Percentiles rank a stretch among this genome's conserved stretches.
Evolutionary conservation across 768 basidiomycete genomes (phyloP).

Genomic region (Lepiota subincarnata): DNA sequence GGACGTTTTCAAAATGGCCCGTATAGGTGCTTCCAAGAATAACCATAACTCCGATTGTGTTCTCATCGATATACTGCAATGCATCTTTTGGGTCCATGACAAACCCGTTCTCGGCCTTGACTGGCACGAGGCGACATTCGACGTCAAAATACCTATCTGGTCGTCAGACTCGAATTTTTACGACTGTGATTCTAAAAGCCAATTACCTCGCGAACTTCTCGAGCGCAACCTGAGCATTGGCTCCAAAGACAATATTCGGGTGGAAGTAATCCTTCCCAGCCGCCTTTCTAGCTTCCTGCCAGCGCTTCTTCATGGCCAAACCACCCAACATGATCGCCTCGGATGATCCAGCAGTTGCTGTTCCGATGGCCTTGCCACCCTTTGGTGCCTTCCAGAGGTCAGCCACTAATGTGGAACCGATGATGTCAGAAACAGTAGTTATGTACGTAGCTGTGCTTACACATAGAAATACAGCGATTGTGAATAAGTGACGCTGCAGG

Average conservation of each 20-base stretch:
- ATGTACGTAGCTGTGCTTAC: constrained; percentile 25
- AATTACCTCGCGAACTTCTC: constrained; percentile 58
- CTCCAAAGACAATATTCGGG: constrained; percentile 55
- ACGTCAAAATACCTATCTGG: constrained; percentile 51
- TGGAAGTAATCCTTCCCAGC: constrained; percentile 52
- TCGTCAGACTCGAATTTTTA: background rate
- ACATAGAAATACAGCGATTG: constrained; percentile 52
- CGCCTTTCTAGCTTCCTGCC: constrained; percentile 60
- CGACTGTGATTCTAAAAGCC: background rate
- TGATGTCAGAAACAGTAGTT: constrained; percentile 3
- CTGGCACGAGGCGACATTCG: constrained; percentile 48
- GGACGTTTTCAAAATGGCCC: constrained; percentile 59
- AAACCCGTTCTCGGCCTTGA: constrained; percentile 39
- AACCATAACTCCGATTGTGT: constrained; percentile 64
- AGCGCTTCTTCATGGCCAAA: constrained; percentile 61
- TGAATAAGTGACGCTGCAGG: constrained; percentile 52
- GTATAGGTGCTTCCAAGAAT: constrained; percentile 54
- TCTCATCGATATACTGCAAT: constrained; percentile 60
- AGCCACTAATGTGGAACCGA: constrained; percentile 31
- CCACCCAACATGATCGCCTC: constrained; percentile 74
- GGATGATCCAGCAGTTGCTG: constrained; percentile 59
- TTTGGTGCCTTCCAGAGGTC: constrained; percentile 65
- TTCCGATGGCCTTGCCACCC: constrained; percentile 51
- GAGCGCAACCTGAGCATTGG: constrained; percentile 60
- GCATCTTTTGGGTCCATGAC: constrained; percentile 57